These are phyloP conservation scores for Friedmanniomyces simplex DNA, from an alignment of 495 filamentous ascomycete genomes.

Conservation along the genomic window DNA sequence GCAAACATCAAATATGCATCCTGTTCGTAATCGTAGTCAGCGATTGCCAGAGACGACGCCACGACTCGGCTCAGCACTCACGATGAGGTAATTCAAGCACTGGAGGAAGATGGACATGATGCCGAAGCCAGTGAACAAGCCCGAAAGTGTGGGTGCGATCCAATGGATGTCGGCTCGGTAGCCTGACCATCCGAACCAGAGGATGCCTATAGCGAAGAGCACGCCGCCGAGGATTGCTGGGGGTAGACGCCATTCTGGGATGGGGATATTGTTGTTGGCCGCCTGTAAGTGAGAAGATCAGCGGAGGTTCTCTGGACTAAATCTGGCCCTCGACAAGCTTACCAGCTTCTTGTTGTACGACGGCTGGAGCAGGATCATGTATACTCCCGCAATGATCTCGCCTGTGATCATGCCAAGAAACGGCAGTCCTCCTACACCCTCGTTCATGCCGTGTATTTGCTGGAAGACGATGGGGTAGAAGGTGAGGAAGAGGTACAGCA, in stretches of 20 bases:
- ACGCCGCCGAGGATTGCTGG: slow-evolving; percentile 67
- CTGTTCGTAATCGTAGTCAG: too few species aligned
- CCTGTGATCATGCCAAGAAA: slow-evolving; percentile 73
- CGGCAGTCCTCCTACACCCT: slow-evolving; percentile 63
- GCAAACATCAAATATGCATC: slow-evolving; percentile 78
- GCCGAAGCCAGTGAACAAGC: slow-evolving; percentile 50
- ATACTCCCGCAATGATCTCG: slow-evolving; percentile 54
- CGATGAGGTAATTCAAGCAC: slow-evolving; percentile 71
- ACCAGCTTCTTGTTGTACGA: slow-evolving; percentile 42
- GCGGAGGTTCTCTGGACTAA: neutral
- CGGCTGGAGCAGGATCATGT: slow-evolving; percentile 56
- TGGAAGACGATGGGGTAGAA: slow-evolving; percentile 76
- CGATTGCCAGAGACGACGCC: too few species aligned
- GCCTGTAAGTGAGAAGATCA: neutral
- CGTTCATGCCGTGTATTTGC: slow-evolving; percentile 53
- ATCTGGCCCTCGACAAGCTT: neutral
- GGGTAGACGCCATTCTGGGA: slow-evolving; percentile 82
- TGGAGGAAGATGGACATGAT: slow-evolving; percentile 78
- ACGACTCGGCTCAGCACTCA: too few species aligned
- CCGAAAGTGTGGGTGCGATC: slow-evolving; percentile 61
- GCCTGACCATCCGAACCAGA: slow-evolving; percentile 83
- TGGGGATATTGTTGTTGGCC: slow-evolving; percentile 57
- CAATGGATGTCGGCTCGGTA: slow-evolving; percentile 43
- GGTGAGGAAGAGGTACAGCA: slow-evolving; percentile 72
- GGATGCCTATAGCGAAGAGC: slow-evolving; percentile 60